phyloP scores from a whole-genome alignment of 1,284 basidiomycete genomes.

The Termitomyces sp. region DNA sequence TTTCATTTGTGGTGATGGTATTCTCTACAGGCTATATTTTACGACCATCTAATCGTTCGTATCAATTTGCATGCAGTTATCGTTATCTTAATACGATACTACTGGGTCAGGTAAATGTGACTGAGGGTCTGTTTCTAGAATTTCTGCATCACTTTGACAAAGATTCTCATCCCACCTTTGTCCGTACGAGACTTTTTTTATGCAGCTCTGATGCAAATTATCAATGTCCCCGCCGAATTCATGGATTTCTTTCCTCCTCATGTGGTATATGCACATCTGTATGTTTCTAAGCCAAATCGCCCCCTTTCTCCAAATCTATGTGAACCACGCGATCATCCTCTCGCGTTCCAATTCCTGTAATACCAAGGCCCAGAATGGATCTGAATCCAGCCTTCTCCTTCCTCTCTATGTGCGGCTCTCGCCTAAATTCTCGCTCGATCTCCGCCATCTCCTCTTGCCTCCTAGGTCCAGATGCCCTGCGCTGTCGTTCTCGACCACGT shows the following conservation, averaged over 20 bases:
- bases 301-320: neutral
- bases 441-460: conserved; percentile 19
- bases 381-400: conserved; percentile 12
- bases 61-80: too few relatives aligned
- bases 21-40: too few relatives aligned
- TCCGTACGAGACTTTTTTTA: too few relatives aligned
- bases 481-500: conserved; percentile 23
- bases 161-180: too few relatives aligned
- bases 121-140: too few relatives aligned
- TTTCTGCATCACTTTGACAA: too few relatives aligned
- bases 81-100: too few relatives aligned
- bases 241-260: neutral
- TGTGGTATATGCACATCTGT: neutral
- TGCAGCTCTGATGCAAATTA: too few relatives aligned
- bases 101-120: too few relatives aligned
- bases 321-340: neutral
- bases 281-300: neutral
- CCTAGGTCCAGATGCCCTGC: conserved; percentile 16
- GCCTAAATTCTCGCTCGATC: conserved; percentile 1
- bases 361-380: conserved; percentile 15
- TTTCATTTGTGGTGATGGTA: too few relatives aligned
- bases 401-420: conserved; percentile 2
- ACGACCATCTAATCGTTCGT: too few relatives aligned
- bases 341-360: neutral
- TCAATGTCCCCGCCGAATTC: too few relatives aligned